Percentiles rank a stretch among this genome's conserved stretches.
Conservation (phyloP, 1,284 basidiomycete genomes). For the Apiotrichum laibachii region DNA sequence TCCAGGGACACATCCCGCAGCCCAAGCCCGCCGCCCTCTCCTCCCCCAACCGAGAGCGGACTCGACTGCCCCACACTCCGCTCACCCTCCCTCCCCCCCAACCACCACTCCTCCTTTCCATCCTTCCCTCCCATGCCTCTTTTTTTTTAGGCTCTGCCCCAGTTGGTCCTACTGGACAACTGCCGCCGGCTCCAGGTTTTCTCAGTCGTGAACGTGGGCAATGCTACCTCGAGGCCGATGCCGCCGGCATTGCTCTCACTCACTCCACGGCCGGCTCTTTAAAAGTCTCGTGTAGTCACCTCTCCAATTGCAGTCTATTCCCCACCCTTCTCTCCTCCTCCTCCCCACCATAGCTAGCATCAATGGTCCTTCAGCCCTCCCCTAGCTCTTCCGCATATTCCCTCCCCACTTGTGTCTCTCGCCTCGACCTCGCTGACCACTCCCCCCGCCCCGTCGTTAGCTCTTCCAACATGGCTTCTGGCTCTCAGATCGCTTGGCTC, state of each 20-base stretch:
- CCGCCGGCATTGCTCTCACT: background rate
- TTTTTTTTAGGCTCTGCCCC: background rate
- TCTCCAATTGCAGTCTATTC: background rate
- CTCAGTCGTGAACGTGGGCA: background rate
- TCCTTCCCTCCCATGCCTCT: background rate
- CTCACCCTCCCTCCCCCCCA: background rate
- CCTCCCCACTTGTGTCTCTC: conserved; percentile 10
- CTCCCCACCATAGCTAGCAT: background rate
- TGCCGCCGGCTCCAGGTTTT: background rate
- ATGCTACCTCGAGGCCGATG: too few relatives aligned
- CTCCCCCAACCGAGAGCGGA: background rate
- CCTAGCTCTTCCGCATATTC: conserved; percentile 8
- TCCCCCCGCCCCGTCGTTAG: background rate
- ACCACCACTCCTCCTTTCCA: too few relatives aligned
- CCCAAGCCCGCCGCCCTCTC: too few relatives aligned
- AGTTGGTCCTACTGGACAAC: background rate
- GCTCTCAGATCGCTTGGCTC: conserved; percentile 79
- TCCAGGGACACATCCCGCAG: too few relatives aligned
- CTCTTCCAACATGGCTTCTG: conserved; percentile 12
- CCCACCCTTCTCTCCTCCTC: conserved; percentile 3
- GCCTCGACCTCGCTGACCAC: conserved; percentile 15
- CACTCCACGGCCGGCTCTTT: background rate
- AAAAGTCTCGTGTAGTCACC: background rate
- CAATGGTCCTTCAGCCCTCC: conserved; percentile 3
- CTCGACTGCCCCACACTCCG: background rate